Evolutionary conservation across 148 eudicot genomes (phyloP).

Genomic region (Fagopyrum tataricum): DNA sequence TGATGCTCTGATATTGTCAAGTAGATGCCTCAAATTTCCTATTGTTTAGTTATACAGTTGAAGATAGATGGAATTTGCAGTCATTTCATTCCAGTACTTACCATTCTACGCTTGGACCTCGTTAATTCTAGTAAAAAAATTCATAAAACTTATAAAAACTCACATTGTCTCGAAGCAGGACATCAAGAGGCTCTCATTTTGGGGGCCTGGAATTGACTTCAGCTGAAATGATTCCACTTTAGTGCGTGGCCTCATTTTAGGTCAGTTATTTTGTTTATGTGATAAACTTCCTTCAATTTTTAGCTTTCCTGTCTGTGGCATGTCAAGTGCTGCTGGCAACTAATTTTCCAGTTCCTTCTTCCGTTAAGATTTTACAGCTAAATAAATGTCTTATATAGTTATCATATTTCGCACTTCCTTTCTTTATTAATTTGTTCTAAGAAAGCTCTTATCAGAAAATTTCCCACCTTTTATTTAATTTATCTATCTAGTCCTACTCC

Average conservation of each 20-base stretch:
- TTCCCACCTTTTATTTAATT: neutral
- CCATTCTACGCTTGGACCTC: conserved; percentile 54
- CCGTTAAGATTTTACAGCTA: conserved; percentile 22
- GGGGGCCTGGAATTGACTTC: conserved; percentile 98
- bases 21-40: conserved; percentile 23
- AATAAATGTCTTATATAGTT: conserved; percentile 22
- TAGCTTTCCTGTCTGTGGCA: conserved; percentile 47
- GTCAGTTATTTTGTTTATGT: conserved; percentile 80
- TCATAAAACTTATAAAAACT: conserved; percentile 66
- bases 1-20: conserved; percentile 27
- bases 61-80: conserved; percentile 32
- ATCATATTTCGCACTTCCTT: conserved; percentile 19
- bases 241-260: conserved; percentile 93
- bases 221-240: conserved; percentile 95
- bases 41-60: conserved; percentile 24
- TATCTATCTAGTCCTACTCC: neutral
- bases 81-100: conserved; percentile 71
- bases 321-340: conserved; percentile 38
- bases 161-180: conserved; percentile 96
- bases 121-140: conserved; percentile 35
- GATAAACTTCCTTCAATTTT: conserved; percentile 33
- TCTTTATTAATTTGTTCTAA: conserved; percentile 13
- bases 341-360: conserved; percentile 36
- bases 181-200: conserved; percentile 92
- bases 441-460: conserved; percentile 16